These are phyloP conservation scores for Aspergillus versicolor DNA, from an alignment of 2,329 filamentous ascomycete species.

Conservation along the genomic window DNA sequence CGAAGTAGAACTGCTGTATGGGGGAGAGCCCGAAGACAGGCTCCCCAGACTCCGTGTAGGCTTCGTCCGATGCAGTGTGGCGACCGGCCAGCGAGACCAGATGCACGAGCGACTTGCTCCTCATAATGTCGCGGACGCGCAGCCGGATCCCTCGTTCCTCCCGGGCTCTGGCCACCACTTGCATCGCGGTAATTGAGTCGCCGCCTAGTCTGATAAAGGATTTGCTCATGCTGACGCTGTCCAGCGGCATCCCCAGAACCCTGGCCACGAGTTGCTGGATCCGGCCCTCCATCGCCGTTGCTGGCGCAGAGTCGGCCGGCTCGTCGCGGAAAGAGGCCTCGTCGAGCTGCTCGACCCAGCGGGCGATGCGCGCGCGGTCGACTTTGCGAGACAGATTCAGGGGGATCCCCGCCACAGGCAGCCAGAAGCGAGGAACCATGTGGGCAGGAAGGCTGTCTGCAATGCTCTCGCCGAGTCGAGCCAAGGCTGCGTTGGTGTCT, in stretches of 20 bases:
- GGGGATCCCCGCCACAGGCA: slow-evolving; percentile 6
- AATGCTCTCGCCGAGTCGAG: slow-evolving; percentile 3
- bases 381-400: slow-evolving; percentile 10
- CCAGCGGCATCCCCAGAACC: background rate
- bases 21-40: too few relatives aligned
- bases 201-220: slow-evolving; percentile 9
- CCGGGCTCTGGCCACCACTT: slow-evolving; percentile 6
- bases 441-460: slow-evolving; percentile 1
- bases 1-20: too few relatives aligned
- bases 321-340: background rate
- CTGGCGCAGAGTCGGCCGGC: background rate
- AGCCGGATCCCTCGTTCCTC: background rate
- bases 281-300: background rate
- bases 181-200: slow-evolving; percentile 12
- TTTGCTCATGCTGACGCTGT: background rate
- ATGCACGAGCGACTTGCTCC: slow-evolving; percentile 2
- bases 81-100: background rate
- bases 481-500: background rate
- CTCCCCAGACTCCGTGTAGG: too few relatives aligned
- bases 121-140: slow-evolving; percentile 2
- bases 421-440: slow-evolving; percentile 7
- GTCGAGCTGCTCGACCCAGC: slow-evolving; percentile 10
- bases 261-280: background rate
- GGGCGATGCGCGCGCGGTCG: background rate
- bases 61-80: too few relatives aligned